A percentile compares a stretch with the other conserved stretches of the same genome.
Evolutionary conservation across 495 filamentous ascomycete species (phyloP).

Genomic region (Friedmanniomyces simplex): DNA sequence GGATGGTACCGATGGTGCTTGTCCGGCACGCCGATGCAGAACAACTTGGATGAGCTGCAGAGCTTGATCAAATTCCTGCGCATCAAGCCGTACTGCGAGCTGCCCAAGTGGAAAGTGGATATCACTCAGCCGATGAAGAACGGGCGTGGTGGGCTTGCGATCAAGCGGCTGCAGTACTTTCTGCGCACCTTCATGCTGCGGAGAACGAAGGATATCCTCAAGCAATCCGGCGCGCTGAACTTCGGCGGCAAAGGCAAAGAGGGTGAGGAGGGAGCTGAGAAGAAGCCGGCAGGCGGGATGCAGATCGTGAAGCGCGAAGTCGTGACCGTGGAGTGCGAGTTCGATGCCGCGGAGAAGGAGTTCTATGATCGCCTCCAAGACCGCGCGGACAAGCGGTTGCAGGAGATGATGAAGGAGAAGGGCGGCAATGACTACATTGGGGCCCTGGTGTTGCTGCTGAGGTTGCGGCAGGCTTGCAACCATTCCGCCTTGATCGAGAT

Average conservation of each 20-base stretch:
- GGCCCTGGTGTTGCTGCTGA: conserved; percentile 77
- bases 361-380: conserved; percentile 79
- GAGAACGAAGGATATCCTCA: conserved; percentile 88
- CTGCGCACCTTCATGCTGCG: conserved; percentile 95
- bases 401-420: conserved; percentile 85
- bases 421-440: conserved; percentile 65
- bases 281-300: conserved; percentile 48
- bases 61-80: conserved; percentile 84
- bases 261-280: conserved; percentile 39
- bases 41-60: conserved; percentile 94
- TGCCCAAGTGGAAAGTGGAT: conserved; percentile 74
- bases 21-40: conserved; percentile 93
- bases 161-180: conserved; percentile 69
- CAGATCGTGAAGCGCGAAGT: conserved; percentile 82
- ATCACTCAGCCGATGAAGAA: conserved; percentile 80
- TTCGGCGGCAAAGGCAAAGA: conserved; percentile 49
- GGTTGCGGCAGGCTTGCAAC: conserved; percentile 87
- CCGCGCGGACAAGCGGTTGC: conserved; percentile 73
- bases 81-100: conserved; percentile 80
- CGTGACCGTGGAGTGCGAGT: conserved; percentile 65
- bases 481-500: conserved; percentile 78
- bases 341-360: conserved; percentile 63
- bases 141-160: conserved; percentile 77
- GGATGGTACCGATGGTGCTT: conserved; percentile 90
- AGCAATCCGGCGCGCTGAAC: conserved; percentile 65